phyloP scores from a whole-genome alignment of 1,284 basidiomycete species.

The Naganishia sp. region DNA sequence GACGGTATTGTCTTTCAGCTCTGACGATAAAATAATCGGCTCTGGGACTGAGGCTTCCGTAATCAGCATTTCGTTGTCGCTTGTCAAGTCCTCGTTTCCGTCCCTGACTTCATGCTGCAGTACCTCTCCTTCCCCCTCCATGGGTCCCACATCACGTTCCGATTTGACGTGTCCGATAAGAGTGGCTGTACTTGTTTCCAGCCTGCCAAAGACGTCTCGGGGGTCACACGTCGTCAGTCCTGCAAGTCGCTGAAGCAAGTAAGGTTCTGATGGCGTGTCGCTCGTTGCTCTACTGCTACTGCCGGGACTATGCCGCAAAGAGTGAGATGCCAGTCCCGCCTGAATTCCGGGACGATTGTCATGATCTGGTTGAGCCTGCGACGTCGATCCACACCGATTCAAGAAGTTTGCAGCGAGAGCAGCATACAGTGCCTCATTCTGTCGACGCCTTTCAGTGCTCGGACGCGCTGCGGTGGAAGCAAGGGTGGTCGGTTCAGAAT shows the following conservation, averaged over 20 bases:
- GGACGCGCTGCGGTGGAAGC: neutral
- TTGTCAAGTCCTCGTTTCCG: no score
- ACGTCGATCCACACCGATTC: conserved; percentile 16
- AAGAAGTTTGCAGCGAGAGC: conserved; percentile 14
- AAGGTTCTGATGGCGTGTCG: conserved; percentile 4
- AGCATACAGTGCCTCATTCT: conserved; percentile 16
- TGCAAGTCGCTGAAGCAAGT: neutral
- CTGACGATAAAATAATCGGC: no score
- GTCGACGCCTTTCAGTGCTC: conserved; percentile 5
- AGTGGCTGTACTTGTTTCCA: neutral
- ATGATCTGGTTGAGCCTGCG: neutral
- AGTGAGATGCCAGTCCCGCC: neutral
- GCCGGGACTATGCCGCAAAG: conserved; percentile 3
- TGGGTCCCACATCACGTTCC: neutral
- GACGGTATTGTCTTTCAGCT: no score
- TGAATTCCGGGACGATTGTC: neutral
- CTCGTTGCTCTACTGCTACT: neutral
- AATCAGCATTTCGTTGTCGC: no score
- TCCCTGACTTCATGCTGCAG: neutral
- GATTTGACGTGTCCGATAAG: neutral
- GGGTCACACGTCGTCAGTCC: conserved; percentile 18
- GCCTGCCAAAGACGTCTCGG: conserved; percentile 21
- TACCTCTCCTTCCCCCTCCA: neutral
- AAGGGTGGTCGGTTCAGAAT: neutral
- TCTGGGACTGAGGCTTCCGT: no score